Evolutionary conservation across 2,329 filamentous ascomycete genomes (phyloP), one percentile per base, ranked within the genome.

Genomic region (Cercospora nicotianae): DNA sequence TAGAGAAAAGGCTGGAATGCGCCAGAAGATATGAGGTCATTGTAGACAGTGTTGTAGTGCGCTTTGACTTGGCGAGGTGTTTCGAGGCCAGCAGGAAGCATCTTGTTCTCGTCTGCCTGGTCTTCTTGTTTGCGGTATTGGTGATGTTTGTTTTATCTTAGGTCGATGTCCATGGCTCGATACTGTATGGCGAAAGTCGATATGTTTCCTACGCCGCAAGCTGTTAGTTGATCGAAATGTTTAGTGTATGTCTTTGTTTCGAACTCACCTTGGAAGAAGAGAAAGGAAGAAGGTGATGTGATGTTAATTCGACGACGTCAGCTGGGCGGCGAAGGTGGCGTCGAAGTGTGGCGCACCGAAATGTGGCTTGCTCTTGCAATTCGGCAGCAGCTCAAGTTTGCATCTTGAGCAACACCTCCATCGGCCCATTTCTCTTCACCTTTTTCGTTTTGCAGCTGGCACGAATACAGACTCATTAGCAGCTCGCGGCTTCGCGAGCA

Each of bases 1-100:
- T 83, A 84, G 1, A 81, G 66, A 67, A 83, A 82, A 3, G 82
- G 81, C 39, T 78, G 69, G 23, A 76, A 80, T 59, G 79, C 70
- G 28, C 81, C 81, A 23, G 80, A 75, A 20, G 75, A 70, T 60
- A 84, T 77, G 13, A 77, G 72, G 16, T 70, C 65, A 36, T 81
- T 78, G 71, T 83, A 83, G 55, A 79, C 72, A n/a, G 72, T 67
- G 66, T 81, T 74, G 67, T 83, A 80, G 62, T 80, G 71, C 16
- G 63, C 74, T 18, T 69, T 70, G 33, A 75, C 75, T 66, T 76
- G 67, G 26, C 69, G 69, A 16, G 74, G 70, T 28, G 74, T 73
- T 23, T 70, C 63, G 6, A 76, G 68, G n/a, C 68, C 71, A 10
- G 75, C 68, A 60, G 75, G 75, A 4, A 76, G 72, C 74, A 76